Evolutionary conservation across 495 filamentous ascomycete genomes (phyloP).

Genomic region (Hypoxylon perforatum): DNA sequence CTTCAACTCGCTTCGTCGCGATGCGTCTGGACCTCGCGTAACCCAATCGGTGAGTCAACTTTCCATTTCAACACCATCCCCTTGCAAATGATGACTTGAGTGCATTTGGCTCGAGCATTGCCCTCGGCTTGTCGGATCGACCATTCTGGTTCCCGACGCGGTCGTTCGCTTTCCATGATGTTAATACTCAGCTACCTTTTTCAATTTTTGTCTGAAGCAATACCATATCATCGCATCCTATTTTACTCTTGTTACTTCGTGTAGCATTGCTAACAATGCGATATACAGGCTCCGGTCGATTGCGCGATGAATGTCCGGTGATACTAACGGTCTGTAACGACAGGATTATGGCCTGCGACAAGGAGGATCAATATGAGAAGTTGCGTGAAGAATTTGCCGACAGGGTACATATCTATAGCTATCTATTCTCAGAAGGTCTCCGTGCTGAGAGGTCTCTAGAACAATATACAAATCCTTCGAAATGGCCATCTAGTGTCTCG

Average conservation of each 20-base stretch:
- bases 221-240: conserved; percentile 18
- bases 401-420: conserved; percentile 63
- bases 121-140: conserved; percentile 51
- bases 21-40: conserved; percentile 29
- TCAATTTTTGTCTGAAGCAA: conserved; percentile 81
- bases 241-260: conserved; percentile 7
- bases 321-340: conserved; percentile 29
- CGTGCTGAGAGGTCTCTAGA: conserved; percentile 72
- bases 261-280: conserved; percentile 29
- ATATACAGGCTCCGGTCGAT: conserved; percentile 27
- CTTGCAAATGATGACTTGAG: conserved; percentile 93
- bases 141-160: conserved; percentile 48
- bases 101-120: conserved; percentile 99
- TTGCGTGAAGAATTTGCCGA: conserved; percentile 80
- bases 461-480: conserved; percentile 78
- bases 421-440: conserved; percentile 44
- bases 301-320: neutral
- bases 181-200: conserved; percentile 97
- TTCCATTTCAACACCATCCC: conserved; percentile 38
- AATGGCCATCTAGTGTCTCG: conserved; percentile 97
- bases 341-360: conserved; percentile 96
- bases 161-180: conserved; percentile 83
- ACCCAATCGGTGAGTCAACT: conserved; percentile 39
- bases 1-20: conserved; percentile 18
- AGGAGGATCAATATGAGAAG: conserved; percentile 80